phyloP scores from a whole-genome alignment of 306 rosid genomes.

The Purshia tridentata region DNA sequence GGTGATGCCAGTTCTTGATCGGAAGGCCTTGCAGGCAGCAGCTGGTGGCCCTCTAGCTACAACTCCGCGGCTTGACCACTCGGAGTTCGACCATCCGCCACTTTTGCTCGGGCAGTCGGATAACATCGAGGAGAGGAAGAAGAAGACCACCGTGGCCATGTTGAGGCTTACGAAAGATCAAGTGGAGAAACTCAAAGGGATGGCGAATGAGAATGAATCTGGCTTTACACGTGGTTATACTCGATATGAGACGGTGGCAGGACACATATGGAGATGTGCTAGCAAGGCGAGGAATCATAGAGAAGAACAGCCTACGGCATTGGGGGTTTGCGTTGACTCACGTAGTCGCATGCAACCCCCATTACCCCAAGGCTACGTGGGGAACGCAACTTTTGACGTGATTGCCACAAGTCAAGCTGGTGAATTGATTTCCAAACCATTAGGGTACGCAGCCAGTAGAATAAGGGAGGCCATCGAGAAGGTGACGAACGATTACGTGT shows the following conservation, averaged over 20 bases:
- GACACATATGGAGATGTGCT: conserved; percentile 61
- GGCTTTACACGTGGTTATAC: conserved; percentile 29
- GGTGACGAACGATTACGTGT: conserved; percentile 42
- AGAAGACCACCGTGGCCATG: conserved; percentile 33
- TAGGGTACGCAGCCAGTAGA: conserved; percentile 52
- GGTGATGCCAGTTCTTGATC: conserved; percentile 41
- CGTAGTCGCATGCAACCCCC: conserved; percentile 44
- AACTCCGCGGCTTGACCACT: not conserved
- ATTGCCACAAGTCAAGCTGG: conserved; percentile 42
- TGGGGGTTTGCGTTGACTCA: conserved; percentile 43
- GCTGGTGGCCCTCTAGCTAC: conserved; percentile 4
- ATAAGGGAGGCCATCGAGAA: conserved; percentile 55
- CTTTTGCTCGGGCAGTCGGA: conserved; percentile 13
- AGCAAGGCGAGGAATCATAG: conserved; percentile 45
- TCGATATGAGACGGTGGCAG: conserved; percentile 43
- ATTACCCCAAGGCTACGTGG: conserved; percentile 48
- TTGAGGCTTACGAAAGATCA: conserved; percentile 41
- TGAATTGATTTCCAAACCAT: conserved; percentile 46
- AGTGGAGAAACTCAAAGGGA: conserved; percentile 39
- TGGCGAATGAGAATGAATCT: conserved; percentile 33
- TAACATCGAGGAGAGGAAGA: conserved; percentile 38
- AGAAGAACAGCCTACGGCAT: conserved; percentile 35
- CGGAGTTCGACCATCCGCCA: conserved; percentile 30
- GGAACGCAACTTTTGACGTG: conserved; percentile 54
- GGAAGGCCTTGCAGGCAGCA: conserved; percentile 24